These are phyloP conservation scores for Collariella sp. DNA, from an alignment of 495 filamentous ascomycete genomes.

Conservation along the genomic window DNA sequence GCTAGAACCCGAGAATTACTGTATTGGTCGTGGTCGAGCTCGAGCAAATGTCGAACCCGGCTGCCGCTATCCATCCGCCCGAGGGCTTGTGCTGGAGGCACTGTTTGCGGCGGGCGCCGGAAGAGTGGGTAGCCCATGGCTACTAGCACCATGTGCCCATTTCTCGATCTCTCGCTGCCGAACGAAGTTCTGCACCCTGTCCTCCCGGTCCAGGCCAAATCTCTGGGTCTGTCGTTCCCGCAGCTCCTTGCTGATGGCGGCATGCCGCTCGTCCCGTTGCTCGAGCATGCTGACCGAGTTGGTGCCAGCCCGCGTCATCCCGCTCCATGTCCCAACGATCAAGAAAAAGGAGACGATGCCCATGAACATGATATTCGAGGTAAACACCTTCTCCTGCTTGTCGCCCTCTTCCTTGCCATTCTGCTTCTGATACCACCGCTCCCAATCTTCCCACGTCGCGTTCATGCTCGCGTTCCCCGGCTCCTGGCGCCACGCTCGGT, in stretches of 20 bases:
- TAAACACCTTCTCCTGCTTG: conserved; percentile 52
- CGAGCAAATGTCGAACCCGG: too few relatives aligned
- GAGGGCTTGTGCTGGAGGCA: background rate
- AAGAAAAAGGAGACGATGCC: conserved; percentile 57
- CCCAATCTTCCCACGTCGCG: conserved; percentile 99
- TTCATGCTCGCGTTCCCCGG: conserved; percentile 59
- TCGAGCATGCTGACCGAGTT: conserved; percentile 50
- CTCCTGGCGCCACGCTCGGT: conserved; percentile 42
- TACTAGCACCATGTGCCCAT: conserved; percentile 21
- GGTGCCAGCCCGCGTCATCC: conserved; percentile 57
- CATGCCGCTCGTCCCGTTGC: conserved; percentile 52
- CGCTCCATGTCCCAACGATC: conserved; percentile 54
- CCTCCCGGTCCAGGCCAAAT: conserved; percentile 45
- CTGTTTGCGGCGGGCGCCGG: background rate
- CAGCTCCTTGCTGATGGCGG: conserved; percentile 54
- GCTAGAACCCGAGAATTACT: background rate
- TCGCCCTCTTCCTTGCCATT: conserved; percentile 40
- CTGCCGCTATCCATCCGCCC: background rate
- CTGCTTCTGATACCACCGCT: conserved; percentile 62
- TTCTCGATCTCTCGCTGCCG: conserved; percentile 48
- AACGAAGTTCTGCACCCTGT: conserved; percentile 65
- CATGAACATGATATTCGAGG: conserved; percentile 70
- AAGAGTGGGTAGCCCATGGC: background rate
- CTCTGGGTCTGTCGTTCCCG: conserved; percentile 45
- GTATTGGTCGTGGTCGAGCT: too few relatives aligned